A percentile compares a stretch with the other conserved stretches of the same genome.
Evolutionary conservation across 371 early-diverging fungal species (phyloP).

Genomic region (Zychaea mexicana): DNA sequence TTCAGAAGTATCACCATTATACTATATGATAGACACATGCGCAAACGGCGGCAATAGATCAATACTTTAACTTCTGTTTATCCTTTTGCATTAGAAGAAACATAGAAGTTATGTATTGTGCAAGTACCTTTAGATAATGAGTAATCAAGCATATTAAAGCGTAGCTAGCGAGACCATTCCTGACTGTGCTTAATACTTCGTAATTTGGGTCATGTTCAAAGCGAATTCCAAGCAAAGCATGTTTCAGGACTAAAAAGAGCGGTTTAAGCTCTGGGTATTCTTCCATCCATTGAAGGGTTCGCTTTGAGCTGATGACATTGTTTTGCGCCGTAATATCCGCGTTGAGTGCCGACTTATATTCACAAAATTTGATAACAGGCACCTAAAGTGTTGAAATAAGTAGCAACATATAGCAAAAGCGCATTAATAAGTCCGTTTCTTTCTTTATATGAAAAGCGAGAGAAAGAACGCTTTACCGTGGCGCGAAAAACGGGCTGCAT

Average conservation of each 20-base stretch:
- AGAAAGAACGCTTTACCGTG: too few species aligned
- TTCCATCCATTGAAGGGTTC: neutral
- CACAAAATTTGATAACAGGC: neutral
- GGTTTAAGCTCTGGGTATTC: constrained; percentile 1
- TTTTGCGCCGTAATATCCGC: neutral
- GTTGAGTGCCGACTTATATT: neutral
- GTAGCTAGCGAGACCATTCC: neutral
- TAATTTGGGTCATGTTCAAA: neutral
- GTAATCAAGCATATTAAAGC: neutral
- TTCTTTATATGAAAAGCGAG: too few species aligned
- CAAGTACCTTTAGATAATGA: neutral
- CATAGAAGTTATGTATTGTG: too few species aligned
- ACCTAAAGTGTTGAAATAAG: neutral
- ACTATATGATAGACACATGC: too few species aligned
- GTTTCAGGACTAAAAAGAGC: neutral
- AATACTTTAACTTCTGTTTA: too few species aligned
- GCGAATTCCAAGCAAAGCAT: neutral
- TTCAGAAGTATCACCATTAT: neutral
- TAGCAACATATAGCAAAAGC: neutral
- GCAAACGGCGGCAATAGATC: too few species aligned
- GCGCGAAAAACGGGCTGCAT: neutral
- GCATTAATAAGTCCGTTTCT: too few species aligned
- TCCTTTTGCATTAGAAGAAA: too few species aligned
- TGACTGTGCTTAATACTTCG: neutral
- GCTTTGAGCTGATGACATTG: neutral